These are phyloP conservation scores for Pulicaria dysenterica DNA, from an alignment of 129 eudicot genomes.

Conservation along the genomic window DNA sequence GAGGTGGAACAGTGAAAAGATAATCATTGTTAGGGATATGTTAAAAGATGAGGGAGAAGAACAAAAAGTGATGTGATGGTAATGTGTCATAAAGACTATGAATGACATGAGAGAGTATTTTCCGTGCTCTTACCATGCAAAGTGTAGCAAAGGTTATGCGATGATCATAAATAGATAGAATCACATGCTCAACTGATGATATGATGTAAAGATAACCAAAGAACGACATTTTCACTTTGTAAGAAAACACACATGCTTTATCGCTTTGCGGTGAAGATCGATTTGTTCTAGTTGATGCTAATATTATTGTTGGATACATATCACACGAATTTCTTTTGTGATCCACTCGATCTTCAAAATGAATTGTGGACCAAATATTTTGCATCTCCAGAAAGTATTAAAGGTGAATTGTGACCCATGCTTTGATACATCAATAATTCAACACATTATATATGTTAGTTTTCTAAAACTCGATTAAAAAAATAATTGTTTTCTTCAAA, in stretches of 20 bases:
- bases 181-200: background rate
- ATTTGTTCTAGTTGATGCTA: background rate
- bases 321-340: background rate
- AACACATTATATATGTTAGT: background rate
- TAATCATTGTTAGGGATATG: too few relatives aligned
- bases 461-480: too few relatives aligned
- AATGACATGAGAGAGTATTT: too few relatives aligned
- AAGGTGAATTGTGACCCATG: slow-evolving; percentile 30
- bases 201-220: background rate
- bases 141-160: background rate
- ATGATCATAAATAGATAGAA: background rate
- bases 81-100: too few relatives aligned
- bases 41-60: too few relatives aligned
- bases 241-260: background rate
- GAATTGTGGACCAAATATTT: slow-evolving; percentile 18
- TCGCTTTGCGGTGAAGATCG: background rate
- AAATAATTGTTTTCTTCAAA: too few relatives aligned
- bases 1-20: too few relatives aligned
- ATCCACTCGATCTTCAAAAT: slow-evolving; percentile 3
- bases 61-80: too few relatives aligned
- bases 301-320: background rate
- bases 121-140: too few relatives aligned
- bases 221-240: background rate
- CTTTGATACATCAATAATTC: slow-evolving; percentile 9
- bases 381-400: slow-evolving; percentile 27